Evolutionary conservation across 1,139 yeast genomes (phyloP), one percentile per base, ranked within the genome.

Genomic region (Blastobotrys arbuscula): DNA sequence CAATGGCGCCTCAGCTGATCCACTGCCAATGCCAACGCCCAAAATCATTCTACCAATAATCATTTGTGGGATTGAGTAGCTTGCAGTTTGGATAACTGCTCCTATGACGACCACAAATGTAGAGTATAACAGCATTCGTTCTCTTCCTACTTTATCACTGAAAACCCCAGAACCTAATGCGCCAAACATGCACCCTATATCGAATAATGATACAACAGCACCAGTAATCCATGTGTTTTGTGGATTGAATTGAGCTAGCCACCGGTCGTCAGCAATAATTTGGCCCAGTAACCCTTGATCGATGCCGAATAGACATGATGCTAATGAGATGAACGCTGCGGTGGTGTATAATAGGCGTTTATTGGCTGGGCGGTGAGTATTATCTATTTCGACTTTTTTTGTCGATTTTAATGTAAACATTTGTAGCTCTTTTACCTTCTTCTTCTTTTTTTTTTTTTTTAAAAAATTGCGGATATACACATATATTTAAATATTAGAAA

Each of bases 241-340:
- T 48, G 87, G 66, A 55, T 81, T 64, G 67, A 85, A 89, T 66
- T 84, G 86, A 15, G 71, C 72, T 59, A 84, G 82, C 68, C 89
- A 89, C 65, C 80, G 77, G 21, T 76, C 75, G 50, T 89, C 89
- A 30, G 75, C 74, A 55, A 83, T 75, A 42, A 88, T 80, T 3
- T 95, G 92, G 31, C 88, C 81, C 81, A 90, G 84, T 42, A 87
- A 95, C 49, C 96, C 96, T 66, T 88, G 96, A 63, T 87, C 96
- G 66, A 85, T 87, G 3, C 96, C 96, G 63, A 87, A 88, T 31
- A 88, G 72, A 50, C 88, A 82, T n/a, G 87, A 95, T 47, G 94
- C 94, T 7, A 86, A 71, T 31, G 90, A 81, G 20, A 87, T 94
- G 65, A 87, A 86, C 12, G 84, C 80, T 1, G 90, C 80, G 2